phyloP scores from a whole-genome alignment of 805 yeast genomes.

The Myxozyma sirexii region DNA sequence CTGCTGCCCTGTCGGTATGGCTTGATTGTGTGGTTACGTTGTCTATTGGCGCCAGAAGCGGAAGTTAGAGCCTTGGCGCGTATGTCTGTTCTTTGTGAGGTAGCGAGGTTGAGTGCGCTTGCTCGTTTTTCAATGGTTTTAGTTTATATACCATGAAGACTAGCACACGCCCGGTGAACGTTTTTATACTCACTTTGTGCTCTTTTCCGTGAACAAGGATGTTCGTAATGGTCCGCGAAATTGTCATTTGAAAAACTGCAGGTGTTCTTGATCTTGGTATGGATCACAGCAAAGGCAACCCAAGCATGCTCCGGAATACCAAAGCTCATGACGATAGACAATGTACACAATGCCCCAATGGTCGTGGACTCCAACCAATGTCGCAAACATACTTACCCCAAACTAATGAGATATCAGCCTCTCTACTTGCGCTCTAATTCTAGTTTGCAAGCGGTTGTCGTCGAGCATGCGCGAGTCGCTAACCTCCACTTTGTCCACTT shows the following conservation, averaged over 20 bases:
- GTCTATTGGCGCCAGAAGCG: background rate
- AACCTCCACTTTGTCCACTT: background rate
- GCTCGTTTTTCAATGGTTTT: background rate
- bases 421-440: background rate
- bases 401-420: background rate
- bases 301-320: slow-evolving; percentile 10
- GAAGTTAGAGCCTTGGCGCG: slow-evolving; percentile 2
- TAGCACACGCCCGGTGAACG: slow-evolving; percentile 13
- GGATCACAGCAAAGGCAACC: background rate
- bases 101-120: background rate
- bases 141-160: slow-evolving; percentile 16
- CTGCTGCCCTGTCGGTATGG: background rate
- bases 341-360: slow-evolving; percentile 1
- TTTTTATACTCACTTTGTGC: slow-evolving; percentile 1
- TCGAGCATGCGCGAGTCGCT: slow-evolving; percentile 8
- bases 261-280: background rate
- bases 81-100: background rate
- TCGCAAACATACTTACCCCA: background rate
- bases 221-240: slow-evolving; percentile 3
- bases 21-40: background rate
- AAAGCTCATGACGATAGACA: background rate
- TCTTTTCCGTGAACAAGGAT: background rate
- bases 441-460: background rate
- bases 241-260: background rate
- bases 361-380: slow-evolving; percentile 14